phyloP scores from a whole-genome alignment of 2,329 filamentous ascomycete species.

The Penicillium sp. region DNA sequence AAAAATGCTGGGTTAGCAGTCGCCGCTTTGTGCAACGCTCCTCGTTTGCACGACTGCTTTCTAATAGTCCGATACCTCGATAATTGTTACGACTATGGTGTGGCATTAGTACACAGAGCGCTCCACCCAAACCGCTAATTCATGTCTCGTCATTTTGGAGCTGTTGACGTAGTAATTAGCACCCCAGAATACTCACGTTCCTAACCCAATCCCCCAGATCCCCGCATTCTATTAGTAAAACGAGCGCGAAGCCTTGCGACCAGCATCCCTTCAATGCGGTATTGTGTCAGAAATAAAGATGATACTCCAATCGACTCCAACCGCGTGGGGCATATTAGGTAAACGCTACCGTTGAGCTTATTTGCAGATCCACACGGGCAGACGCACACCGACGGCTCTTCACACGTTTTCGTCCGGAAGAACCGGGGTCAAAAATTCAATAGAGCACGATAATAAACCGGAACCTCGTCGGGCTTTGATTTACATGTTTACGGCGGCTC shows the following conservation, averaged over 20 bases:
- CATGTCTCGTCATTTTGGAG: too few species aligned
- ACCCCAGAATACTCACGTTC: too few species aligned
- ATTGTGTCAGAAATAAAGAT: constrained; percentile 8
- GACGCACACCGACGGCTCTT: constrained; percentile 1
- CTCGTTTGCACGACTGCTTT: too few species aligned
- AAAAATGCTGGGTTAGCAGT: too few species aligned
- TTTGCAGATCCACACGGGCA: constrained; percentile 17
- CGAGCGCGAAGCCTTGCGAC: not conserved
- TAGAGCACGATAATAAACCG: not conserved
- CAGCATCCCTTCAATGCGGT: constrained; percentile 9
- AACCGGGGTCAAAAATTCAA: not conserved
- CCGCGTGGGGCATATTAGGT: constrained; percentile 21
- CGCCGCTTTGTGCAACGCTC: too few species aligned
- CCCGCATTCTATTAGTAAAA: constrained; percentile 20
- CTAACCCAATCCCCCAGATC: too few species aligned
- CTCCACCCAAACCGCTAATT: too few species aligned
- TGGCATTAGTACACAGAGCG: too few species aligned
- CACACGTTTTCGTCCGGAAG: not conserved
- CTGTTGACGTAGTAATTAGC: too few species aligned
- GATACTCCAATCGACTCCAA: constrained; percentile 24
- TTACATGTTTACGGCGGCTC: not conserved
- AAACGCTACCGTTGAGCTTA: constrained; percentile 25
- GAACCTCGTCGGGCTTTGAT: not conserved
- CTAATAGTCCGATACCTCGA: too few species aligned
- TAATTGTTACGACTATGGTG: too few species aligned